Percentiles rank a stretch among this genome's conserved stretches.
Evolutionary conservation across 1,284 basidiomycete species (phyloP).

Genomic region (Cryptococcus hybrid): DNA sequence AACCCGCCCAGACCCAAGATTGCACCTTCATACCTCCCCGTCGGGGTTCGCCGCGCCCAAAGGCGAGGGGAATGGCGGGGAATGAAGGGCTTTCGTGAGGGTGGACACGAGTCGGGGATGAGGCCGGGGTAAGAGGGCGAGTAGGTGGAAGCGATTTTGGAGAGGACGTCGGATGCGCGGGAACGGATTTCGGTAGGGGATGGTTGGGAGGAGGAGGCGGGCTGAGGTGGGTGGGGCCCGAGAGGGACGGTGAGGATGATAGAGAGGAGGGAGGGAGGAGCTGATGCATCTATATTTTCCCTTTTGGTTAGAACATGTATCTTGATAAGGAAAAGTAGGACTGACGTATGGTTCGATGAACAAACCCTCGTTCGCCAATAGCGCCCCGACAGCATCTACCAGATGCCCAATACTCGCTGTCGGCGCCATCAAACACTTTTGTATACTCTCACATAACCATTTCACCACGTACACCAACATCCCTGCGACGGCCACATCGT

Average conservation of each 20-base stretch:
- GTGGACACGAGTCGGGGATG: slow-evolving; percentile 67
- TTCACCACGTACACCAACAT: slow-evolving; percentile 94
- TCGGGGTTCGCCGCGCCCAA: slow-evolving; percentile 23
- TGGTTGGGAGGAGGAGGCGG: slow-evolving; percentile 46
- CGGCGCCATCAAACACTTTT: slow-evolving; percentile 54
- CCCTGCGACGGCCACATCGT: slow-evolving; percentile 89
- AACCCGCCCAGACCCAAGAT: slow-evolving; percentile 78
- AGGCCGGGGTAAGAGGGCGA: slow-evolving; percentile 55
- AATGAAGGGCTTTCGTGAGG: slow-evolving; percentile 71
- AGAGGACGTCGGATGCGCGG: slow-evolving; percentile 75
- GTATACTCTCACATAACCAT: slow-evolving; percentile 88
- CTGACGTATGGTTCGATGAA: slow-evolving; percentile 95
- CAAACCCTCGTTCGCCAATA: slow-evolving; percentile 80
- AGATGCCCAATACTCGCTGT: slow-evolving; percentile 72
- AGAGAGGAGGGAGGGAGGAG: slow-evolving; percentile 90
- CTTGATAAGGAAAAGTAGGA: neutral
- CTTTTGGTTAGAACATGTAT: neutral
- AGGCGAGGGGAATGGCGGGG: slow-evolving; percentile 32
- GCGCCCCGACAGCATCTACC: slow-evolving; percentile 74
- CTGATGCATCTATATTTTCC: slow-evolving; percentile 74
- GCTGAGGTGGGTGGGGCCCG: slow-evolving; percentile 43
- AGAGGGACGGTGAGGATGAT: slow-evolving; percentile 83
- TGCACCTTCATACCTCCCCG: slow-evolving; percentile 78
- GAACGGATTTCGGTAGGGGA: slow-evolving; percentile 61
- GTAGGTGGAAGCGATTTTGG: slow-evolving; percentile 60